Conservation (phyloP, 2,329 filamentous ascomycete genomes). For the Rugonectria rugulosa region DNA sequence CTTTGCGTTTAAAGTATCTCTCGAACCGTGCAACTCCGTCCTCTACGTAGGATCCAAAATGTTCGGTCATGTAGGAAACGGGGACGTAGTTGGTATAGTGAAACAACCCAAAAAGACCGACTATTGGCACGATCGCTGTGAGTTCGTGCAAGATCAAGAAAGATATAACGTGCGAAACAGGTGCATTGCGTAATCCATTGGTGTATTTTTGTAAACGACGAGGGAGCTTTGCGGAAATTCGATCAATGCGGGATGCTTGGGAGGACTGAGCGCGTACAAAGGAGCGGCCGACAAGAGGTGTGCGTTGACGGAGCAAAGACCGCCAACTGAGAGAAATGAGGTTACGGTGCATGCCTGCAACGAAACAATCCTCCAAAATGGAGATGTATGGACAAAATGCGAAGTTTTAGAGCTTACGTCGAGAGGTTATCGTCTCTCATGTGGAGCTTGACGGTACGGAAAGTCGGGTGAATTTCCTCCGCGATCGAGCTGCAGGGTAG, state of each 20-base stretch:
- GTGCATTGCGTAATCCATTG: constrained; percentile 74
- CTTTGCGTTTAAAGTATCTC: constrained; percentile 77
- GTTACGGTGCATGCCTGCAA: constrained; percentile 37
- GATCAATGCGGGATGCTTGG: constrained; percentile 50
- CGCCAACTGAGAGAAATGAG: constrained; percentile 31
- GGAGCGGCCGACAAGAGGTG: constrained; percentile 10
- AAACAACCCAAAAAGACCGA: constrained; percentile 78
- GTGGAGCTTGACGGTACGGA: too few relatives aligned
- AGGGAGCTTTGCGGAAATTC: constrained; percentile 65
- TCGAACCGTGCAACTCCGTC: constrained; percentile 78
- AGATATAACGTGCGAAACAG: constrained; percentile 81
- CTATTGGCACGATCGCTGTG: constrained; percentile 82
- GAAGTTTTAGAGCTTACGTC: background rate
- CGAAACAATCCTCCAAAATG: background rate
- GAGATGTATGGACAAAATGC: background rate
- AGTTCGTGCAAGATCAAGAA: constrained; percentile 93
- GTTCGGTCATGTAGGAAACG: constrained; percentile 55
- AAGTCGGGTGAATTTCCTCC: background rate
- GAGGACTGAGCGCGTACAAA: constrained; percentile 37
- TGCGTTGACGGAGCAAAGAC: constrained; percentile 24
- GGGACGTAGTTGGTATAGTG: constrained; percentile 83
- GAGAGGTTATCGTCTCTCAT: too few relatives aligned
- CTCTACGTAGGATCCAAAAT: constrained; percentile 60
- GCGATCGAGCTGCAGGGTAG: background rate
- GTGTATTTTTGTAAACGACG: constrained; percentile 74